Conservation (phyloP, 441 rosid genomes). For the Iberis amara region DNA sequence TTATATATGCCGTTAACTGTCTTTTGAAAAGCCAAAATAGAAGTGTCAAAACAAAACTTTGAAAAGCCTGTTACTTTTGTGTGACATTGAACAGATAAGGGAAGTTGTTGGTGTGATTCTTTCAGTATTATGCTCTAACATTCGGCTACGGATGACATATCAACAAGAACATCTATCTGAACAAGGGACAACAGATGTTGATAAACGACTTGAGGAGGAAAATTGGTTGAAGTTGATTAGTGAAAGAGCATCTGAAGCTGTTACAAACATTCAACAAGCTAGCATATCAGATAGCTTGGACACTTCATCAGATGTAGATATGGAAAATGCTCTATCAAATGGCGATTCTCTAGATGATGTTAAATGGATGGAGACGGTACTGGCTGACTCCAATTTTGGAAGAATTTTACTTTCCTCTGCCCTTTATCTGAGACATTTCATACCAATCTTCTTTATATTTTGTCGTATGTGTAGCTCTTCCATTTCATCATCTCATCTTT, state of each 20-base stretch:
- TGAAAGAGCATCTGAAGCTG: constrained; percentile 70
- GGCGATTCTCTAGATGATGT: constrained; percentile 72
- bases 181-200: constrained; percentile 35
- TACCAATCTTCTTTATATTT: constrained; percentile 13
- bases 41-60: constrained; percentile 6
- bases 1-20: constrained; percentile 3
- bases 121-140: constrained; percentile 83
- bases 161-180: constrained; percentile 42
- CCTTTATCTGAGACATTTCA: constrained; percentile 9
- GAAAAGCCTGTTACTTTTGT: constrained; percentile 17
- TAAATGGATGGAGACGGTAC: constrained; percentile 99
- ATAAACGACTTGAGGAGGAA: constrained; percentile 48
- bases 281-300: constrained; percentile 57
- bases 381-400: constrained; percentile 19
- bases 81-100: constrained; percentile 60
- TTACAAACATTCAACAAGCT: constrained; percentile 67
- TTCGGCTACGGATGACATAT: constrained; percentile 65
- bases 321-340: constrained; percentile 48
- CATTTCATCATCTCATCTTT: constrained; percentile 81
- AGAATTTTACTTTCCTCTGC: background rate
- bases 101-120: constrained; percentile 92
- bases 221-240: constrained; percentile 61
- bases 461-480: constrained; percentile 49
- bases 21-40: constrained; percentile 1
- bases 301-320: constrained; percentile 35